Percentiles rank a stretch among this genome's conserved stretches.
Evolutionary conservation across 2,329 filamentous ascomycete genomes (phyloP).

Genomic region (Cladosporium velox): DNA sequence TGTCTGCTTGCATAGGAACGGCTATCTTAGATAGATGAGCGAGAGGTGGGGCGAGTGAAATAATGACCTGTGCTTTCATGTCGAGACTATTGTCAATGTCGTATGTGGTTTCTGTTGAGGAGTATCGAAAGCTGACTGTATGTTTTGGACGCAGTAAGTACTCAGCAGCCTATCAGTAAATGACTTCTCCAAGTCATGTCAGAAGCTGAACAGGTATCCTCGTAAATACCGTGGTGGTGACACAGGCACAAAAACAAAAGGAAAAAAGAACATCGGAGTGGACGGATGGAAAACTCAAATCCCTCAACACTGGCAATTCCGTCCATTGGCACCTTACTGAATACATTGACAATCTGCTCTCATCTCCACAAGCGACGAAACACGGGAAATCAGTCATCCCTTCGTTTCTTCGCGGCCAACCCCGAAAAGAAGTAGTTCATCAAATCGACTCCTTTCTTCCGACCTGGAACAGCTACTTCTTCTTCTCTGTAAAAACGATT

Average conservation of each 20-base stretch:
- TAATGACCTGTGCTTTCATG: not conserved
- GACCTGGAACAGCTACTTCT: not conserved
- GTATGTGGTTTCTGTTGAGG: not conserved
- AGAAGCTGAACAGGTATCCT: not conserved
- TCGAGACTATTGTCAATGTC: not conserved
- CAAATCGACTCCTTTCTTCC: not conserved
- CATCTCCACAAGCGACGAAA: not conserved
- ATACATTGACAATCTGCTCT: not conserved
- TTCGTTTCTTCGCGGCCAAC: not conserved
- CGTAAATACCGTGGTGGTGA: not conserved
- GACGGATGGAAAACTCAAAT: too few species aligned
- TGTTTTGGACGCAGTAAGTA: not conserved
- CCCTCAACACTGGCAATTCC: not conserved
- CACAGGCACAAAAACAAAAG: too few species aligned
- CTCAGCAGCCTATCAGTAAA: too few species aligned
- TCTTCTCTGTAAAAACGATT: not conserved
- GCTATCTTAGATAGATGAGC: not conserved
- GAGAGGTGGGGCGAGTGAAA: not conserved
- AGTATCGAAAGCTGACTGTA: not conserved
- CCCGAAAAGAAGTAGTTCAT: not conserved
- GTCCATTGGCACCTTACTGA: not conserved
- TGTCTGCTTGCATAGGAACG: not conserved
- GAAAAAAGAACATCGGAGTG: not conserved
- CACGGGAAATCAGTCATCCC: not conserved
- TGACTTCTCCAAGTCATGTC: too few species aligned